These are phyloP conservation scores for Schizonepeta tenuifolia DNA, from an alignment of 257 asterid species.

Conservation along the genomic window DNA sequence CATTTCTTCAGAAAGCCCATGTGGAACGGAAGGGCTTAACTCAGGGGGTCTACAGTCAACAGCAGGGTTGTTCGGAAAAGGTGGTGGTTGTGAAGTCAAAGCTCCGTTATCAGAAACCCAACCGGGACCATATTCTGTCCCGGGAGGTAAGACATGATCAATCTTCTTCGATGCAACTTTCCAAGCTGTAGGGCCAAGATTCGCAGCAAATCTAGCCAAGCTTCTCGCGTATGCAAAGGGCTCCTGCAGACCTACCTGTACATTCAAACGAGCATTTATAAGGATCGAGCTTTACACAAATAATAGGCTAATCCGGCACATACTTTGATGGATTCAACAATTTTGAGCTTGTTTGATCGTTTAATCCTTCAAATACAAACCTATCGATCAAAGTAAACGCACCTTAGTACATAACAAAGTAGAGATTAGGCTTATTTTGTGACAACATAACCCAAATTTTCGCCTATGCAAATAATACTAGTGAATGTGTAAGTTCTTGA, in stretches of 20 bases:
- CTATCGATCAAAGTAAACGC: background rate
- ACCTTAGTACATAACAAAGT: background rate
- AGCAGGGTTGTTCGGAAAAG: conserved; percentile 38
- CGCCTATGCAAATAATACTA: background rate
- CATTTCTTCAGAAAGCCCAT: conserved; percentile 51
- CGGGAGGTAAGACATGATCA: conserved; percentile 57
- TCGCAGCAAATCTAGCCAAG: conserved; percentile 78
- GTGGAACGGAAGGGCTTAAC: conserved; percentile 35
- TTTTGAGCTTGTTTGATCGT: background rate
- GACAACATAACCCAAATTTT: background rate
- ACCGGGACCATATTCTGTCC: conserved; percentile 82
- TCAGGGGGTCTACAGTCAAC: conserved; percentile 43
- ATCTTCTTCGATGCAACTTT: conserved; percentile 69
- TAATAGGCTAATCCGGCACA: background rate
- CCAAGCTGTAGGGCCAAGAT: conserved; percentile 93
- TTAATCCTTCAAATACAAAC: background rate
- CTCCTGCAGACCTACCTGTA: conserved; percentile 90
- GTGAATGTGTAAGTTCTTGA: background rate
- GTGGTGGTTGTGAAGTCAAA: conserved; percentile 40
- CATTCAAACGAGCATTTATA: background rate
- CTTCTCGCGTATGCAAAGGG: conserved; percentile 84
- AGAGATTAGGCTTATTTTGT: background rate
- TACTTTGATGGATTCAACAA: background rate
- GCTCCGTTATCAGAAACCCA: conserved; percentile 82
- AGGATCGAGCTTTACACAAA: background rate